Evolutionary conservation across 2,329 filamentous ascomycete genomes (phyloP).

Genomic region (Sporothrix protearum): DNA sequence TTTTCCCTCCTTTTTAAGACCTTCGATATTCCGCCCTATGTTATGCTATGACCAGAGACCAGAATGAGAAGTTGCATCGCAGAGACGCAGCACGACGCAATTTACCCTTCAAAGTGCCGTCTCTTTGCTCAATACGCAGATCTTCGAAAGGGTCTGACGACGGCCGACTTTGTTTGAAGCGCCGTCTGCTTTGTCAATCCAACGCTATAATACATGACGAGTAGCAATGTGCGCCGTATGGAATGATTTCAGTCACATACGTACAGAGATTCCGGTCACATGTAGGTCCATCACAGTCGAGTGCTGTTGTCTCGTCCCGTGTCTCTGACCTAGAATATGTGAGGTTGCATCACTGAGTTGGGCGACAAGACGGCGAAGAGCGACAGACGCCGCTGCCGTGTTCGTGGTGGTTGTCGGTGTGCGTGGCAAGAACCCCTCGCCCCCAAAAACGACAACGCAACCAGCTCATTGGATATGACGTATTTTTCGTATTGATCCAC

Average conservation of each 20-base stretch:
- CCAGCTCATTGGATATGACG: constrained; percentile 5
- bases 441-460: background rate
- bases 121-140: background rate
- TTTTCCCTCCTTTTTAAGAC: background rate
- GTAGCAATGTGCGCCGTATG: background rate
- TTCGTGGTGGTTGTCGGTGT: background rate
- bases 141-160: background rate
- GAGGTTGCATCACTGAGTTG: constrained; percentile 4
- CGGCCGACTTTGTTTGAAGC: background rate
- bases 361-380: background rate
- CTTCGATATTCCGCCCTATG: background rate
- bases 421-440: background rate
- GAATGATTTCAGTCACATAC: background rate
- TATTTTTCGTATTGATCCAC: background rate
- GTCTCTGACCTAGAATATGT: constrained; percentile 5
- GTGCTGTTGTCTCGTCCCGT: background rate
- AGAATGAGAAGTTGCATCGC: background rate
- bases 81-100: background rate
- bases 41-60: background rate
- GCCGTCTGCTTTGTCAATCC: background rate
- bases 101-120: background rate
- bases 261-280: too few relatives aligned
- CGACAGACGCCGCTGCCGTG: background rate
- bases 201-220: background rate
- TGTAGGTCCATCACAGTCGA: background rate